Percentiles rank a stretch among this genome's conserved stretches.
Evolutionary conservation across 73 alveolate genomes (phyloP).

Genomic region (Effrenium voratum): DNA sequence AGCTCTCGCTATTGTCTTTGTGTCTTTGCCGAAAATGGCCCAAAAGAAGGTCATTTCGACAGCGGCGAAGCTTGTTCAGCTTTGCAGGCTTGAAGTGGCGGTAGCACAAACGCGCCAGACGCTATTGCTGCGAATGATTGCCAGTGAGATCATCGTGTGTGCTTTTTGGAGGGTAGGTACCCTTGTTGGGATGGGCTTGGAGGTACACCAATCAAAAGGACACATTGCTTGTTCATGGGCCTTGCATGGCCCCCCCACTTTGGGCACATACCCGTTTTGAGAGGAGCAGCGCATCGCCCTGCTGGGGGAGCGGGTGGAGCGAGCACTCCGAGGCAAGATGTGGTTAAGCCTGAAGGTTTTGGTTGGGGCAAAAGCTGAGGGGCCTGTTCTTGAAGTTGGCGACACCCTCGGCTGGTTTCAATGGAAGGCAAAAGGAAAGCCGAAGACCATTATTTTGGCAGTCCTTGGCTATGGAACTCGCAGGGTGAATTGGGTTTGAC

Average conservation of each 20-base stretch:
- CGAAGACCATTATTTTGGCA: neutral
- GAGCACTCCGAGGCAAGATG: slow-evolving; percentile 8
- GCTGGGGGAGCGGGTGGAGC: slow-evolving; percentile 58
- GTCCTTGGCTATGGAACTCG: neutral
- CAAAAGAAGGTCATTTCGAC: too few species aligned
- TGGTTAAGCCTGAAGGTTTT: neutral
- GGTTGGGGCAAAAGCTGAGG: neutral
- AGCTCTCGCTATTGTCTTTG: too few species aligned
- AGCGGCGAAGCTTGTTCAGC: too few species aligned
- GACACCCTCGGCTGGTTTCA: neutral
- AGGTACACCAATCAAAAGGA: neutral
- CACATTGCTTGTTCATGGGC: neutral
- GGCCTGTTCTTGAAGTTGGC: neutral
- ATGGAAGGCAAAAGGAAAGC: neutral
- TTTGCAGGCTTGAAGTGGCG: too few species aligned
- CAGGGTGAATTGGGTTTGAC: neutral
- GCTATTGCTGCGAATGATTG: neutral
- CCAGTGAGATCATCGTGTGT: neutral
- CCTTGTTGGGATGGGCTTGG: neutral
- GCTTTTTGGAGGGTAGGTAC: neutral
- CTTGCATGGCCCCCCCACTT: too few species aligned
- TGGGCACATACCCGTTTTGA: too few species aligned
- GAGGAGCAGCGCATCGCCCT: slow-evolving; percentile 50
- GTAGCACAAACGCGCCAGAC: neutral
- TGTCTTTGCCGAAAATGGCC: too few species aligned